Evolutionary conservation across 306 rosid species (phyloP), one percentile per base, ranked within the genome.

Genomic region (Ormosia emarginata): DNA sequence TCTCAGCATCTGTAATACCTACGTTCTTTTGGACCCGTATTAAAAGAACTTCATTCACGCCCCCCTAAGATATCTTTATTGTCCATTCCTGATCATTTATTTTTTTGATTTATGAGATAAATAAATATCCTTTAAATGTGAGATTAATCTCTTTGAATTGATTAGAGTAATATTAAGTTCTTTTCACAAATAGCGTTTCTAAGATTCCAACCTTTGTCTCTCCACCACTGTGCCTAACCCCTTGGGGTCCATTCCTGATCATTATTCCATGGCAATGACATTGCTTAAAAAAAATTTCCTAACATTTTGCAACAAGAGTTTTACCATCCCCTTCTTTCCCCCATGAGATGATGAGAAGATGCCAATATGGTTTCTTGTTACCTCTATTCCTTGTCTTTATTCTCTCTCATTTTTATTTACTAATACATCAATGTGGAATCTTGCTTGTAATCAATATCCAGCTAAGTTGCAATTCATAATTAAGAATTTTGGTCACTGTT

Each of bases 391-490:
- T 17, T 52, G 32, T 36, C 36, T 2, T 15, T 50, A 50, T 52
- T 18, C 12, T 7, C n/a, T 24, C 0, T 14, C 30, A 5, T 71
- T 69, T 80, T 43, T 5, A 33, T 30, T 43, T 9, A 63, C 39
- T 17, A 61, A 63, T 24, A 1, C 9, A 71, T 77, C 30, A 58
- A 55, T 29, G 74, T 57, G 85, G 80, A 64, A 81, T 85, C 83
- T 71, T 36, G 74, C 44, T 29, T 53, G 62, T 17, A 34, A 83
- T 33, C 64, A 58, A 67, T 39, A 59, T 79, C 86, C 85, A 74
- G 86, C 89, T 74, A 62, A 71, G 75, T 52, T 52, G 85, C 80
- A 82, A 69, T 76, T 62, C 64, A 73, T 52, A 24, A 58, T 83
- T 39, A 50, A 55, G 71, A 74, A 43, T 68, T 53, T 71, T 39